These are phyloP conservation scores for Candida lessepsii DNA, from an alignment of 805 yeast genomes.

Conservation along the genomic window DNA sequence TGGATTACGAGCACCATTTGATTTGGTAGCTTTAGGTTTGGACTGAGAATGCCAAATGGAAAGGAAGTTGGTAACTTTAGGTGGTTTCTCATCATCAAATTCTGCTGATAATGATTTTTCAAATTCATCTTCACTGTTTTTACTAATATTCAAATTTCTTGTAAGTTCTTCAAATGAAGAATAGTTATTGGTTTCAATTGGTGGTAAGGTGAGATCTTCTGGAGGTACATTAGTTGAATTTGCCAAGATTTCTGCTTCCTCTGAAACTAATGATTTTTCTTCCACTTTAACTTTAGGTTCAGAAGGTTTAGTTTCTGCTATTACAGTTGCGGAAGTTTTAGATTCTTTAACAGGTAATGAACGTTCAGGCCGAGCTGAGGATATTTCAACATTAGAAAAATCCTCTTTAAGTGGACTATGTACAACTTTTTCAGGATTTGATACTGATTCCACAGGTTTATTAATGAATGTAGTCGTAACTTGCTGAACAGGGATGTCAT, in stretches of 20 bases:
- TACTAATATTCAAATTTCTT: constrained; percentile 20
- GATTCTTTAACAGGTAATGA: constrained; percentile 2
- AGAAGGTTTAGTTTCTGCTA: no score
- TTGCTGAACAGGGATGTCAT: constrained; percentile 1
- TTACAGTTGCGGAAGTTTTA: no score
- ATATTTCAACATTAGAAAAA: no score
- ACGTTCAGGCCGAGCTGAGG: no score
- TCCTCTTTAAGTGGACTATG: no score
- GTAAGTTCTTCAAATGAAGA: constrained; percentile 41
- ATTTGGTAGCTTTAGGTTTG: constrained; percentile 14
- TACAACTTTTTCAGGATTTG: background rate
- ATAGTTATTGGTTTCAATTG: constrained; percentile 39
- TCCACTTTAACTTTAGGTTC: constrained; percentile 1
- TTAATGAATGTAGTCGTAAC: constrained; percentile 1
- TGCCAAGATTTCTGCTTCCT: constrained; percentile 32
- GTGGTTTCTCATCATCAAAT: constrained; percentile 29
- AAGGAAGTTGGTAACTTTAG: constrained; percentile 26
- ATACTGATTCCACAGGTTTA: background rate
- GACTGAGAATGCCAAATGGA: constrained; percentile 46
- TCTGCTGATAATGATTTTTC: constrained; percentile 45
- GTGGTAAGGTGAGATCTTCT: constrained; percentile 35
- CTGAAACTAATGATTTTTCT: background rate
- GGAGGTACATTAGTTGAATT: constrained; percentile 44
- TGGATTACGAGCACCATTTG: constrained; percentile 2
- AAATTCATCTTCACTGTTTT: constrained; percentile 21